Base-by-base conservation (phyloP, 768 basidiomycete species). In the Hygrophorus pudorinus region DNA sequence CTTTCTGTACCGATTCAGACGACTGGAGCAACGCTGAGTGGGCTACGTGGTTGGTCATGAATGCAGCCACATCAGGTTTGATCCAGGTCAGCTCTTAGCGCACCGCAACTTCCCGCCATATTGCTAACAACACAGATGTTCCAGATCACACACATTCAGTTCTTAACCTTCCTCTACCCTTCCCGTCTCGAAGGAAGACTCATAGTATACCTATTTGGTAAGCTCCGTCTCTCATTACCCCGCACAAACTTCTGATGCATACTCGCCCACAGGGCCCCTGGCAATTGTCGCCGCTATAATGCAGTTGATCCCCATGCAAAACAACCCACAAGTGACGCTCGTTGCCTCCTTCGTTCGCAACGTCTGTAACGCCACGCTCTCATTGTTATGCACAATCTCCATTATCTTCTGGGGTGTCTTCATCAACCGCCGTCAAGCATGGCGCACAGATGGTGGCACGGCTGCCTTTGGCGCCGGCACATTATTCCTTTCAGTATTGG, bases 61-160 rank as follows among this genome's bases (percentile, higher is more conserved):
- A 89, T 51, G 88, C 89, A 0, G 72, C 87, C 0, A 85, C 84
- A 2, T 84, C 84, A 1, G 84, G 78, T 8, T 64, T 93, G 38
- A 85, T 90, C 13, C 91, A 96, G 73, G 93, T 88, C 47, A 45
- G 76, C 65, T 28, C 8, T 28, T 36, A 41, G 34, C 31, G 9
- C 21, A 12, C 17, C 17, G 32, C 44, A 31, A 30, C 16, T 38
- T 41, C 29, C 27, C 12, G 32, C 8, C 5, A 6, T 17, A 28
- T 9, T 21, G 33, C 4, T 12, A 17, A 29, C 21, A n/a, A 13
- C 32, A 30, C 30, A 21, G 14, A 21, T 28, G 5, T 42, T 13
- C 1, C 56, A 97, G 90, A 85, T 91, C 40, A 94, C 96, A 0
- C 93, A 98, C 59, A 96, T 99, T 40, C 96, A 98, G 61, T 97